phyloP scores from a whole-genome alignment of 441 rosid species.

The Brassica balearica region DNA sequence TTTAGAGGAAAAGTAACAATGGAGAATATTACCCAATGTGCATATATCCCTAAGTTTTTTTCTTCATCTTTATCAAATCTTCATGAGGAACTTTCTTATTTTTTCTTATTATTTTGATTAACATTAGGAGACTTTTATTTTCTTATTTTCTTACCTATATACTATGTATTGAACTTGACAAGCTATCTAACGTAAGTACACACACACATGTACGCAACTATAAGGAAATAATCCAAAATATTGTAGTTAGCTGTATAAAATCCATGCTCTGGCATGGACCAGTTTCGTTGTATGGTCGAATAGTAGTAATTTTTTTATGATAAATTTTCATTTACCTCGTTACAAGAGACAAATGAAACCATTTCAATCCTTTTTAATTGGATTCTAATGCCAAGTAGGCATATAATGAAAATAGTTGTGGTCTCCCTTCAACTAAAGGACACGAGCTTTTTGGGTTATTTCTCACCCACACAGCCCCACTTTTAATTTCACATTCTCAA shows the following conservation, averaged over 20 bases:
- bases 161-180: no score
- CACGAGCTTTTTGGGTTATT: slow-evolving; percentile 36
- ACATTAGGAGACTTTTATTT: no score
- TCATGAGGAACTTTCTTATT: neutral
- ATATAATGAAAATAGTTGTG: slow-evolving; percentile 32
- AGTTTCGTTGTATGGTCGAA: slow-evolving; percentile 33
- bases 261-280: slow-evolving; percentile 34
- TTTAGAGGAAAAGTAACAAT: slow-evolving; percentile 12
- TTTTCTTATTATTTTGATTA: no score
- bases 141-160: slow-evolving; percentile 32
- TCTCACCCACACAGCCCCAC: slow-evolving; percentile 40
- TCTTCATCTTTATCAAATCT: neutral
- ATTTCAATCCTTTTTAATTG: slow-evolving; percentile 1
- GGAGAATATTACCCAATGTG: slow-evolving; percentile 17
- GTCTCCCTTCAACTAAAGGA: slow-evolving; percentile 25
- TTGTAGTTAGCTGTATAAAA: slow-evolving; percentile 36
- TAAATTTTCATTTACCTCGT: neutral
- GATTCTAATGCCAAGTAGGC: slow-evolving; percentile 6
- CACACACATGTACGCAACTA: neutral
- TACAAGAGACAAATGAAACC: slow-evolving; percentile 15
- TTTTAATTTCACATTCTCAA: slow-evolving; percentile 27
- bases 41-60: neutral
- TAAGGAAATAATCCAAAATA: neutral
- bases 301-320: neutral
- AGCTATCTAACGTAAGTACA: no score